Evolutionary conservation across 2,329 filamentous ascomycete species (phyloP).

Genomic region (Alternaria metachromatica): DNA sequence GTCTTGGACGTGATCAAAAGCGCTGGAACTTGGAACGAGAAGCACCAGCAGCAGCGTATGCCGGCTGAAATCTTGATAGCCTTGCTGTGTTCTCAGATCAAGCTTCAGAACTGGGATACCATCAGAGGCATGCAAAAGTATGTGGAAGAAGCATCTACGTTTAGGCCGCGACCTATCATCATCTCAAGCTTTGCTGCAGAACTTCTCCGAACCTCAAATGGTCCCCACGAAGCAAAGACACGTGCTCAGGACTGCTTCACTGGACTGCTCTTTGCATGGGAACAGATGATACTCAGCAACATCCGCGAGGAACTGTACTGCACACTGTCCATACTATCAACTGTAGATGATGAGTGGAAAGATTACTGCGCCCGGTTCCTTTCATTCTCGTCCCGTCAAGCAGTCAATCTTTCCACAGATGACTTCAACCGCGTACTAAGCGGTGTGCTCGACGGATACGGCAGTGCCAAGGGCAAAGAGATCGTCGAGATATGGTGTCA

Average conservation of each 20-base stretch:
- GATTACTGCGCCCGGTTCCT: slow-evolving; percentile 41
- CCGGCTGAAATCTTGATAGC: slow-evolving; percentile 46
- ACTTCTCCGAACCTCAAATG: slow-evolving; percentile 33
- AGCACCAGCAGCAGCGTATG: slow-evolving; percentile 34
- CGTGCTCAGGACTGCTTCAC: slow-evolving; percentile 35
- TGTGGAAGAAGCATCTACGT: slow-evolving; percentile 30
- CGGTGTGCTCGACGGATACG: slow-evolving; percentile 60
- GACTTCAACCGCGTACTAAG: slow-evolving; percentile 62
- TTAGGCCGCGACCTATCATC: slow-evolving; percentile 35
- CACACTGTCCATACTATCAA: slow-evolving; percentile 42
- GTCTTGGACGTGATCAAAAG: slow-evolving; percentile 41
- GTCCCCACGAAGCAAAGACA: slow-evolving; percentile 9
- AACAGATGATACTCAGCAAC: slow-evolving; percentile 29
- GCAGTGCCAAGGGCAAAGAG: slow-evolving; percentile 55
- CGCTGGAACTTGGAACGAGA: slow-evolving; percentile 23
- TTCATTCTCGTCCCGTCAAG: slow-evolving; percentile 31
- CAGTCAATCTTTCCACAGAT: slow-evolving; percentile 36
- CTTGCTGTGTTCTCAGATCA: slow-evolving; percentile 54
- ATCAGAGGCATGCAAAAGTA: slow-evolving; percentile 49
- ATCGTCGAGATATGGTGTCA: slow-evolving; percentile 58
- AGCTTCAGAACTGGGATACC: slow-evolving; percentile 50
- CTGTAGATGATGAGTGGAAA: slow-evolving; percentile 34
- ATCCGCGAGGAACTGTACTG: slow-evolving; percentile 39
- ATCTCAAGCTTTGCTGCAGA: slow-evolving; percentile 40
- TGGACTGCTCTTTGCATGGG: slow-evolving; percentile 42